Base-by-base conservation (phyloP, 148 eudicot species). In the Rhododendron simsii region DNA sequence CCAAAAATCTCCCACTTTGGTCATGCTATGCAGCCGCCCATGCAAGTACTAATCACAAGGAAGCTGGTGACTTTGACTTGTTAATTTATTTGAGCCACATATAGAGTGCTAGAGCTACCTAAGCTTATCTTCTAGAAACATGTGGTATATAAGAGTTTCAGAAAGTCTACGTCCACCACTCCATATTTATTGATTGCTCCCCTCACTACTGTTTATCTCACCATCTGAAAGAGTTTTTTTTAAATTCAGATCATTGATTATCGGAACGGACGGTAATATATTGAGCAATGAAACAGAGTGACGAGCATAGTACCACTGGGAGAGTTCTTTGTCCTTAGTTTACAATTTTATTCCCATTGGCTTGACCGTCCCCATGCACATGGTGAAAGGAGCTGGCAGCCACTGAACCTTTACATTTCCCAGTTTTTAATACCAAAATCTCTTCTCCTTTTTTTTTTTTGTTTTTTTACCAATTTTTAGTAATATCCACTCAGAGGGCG, bases 261-360 rank as follows among this genome's bases (percentile, higher is more conserved):
- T 41, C 45, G 1, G 5, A 1, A 41, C 45, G 45, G 1, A 41
- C 8, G 7, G 45, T 41, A 8, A 41, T 1, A 6, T 41, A 0
- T 41, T 5, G 7, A 41, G 7, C 45, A 0, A 41, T 41, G 45
- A 41, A 41, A 41, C 8, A 41, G 1, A 41, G 1, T 7, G 1
- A 1, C 45, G 7, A 0, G 7, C 45, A 1, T 41, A 41, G 45
- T 0, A 6, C 0, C 8, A 0, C 8, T 41, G 0, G 45, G 7
- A 41, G 45, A 6, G 45, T 47, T 12, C 35, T n/a, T 3, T 28
- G 35, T 69, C 28, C 75, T 69, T 10, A 2, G 55, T 13, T 14
- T 14, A 55, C 61, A 55, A 3, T 20, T 55, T 55, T 55, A 55
- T 18, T 4, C 16, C 21, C 61, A 55, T 55, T 15, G 61, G 61